A percentile compares a stretch with the other conserved stretches of the same genome.
Conservation (phyloP, 441 rosid genomes). For the Raphanus hybrid region DNA sequence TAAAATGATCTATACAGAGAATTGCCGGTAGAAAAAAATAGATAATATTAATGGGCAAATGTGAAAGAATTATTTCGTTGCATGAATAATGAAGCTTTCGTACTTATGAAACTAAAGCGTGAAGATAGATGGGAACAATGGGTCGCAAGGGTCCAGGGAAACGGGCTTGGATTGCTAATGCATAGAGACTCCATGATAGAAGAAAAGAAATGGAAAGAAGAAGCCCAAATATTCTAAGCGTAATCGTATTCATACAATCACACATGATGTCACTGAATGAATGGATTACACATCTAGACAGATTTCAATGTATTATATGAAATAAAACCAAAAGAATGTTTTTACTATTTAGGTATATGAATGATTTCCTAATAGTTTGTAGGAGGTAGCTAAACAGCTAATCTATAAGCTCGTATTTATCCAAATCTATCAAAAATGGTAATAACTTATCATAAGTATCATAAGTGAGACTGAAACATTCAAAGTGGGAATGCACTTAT, state of each 20-base stretch:
- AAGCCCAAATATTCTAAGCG: conserved; percentile 22
- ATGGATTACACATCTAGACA: not conserved
- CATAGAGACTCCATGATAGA: not conserved
- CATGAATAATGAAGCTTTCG: not conserved
- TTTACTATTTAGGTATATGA: not conserved
- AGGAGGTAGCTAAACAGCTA: conserved; percentile 30
- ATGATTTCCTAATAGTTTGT: not conserved
- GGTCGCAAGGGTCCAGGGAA: not conserved
- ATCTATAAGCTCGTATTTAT: conserved; percentile 15
- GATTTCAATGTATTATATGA: not conserved
- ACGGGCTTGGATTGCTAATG: not conserved
- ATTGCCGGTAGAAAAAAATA: not conserved
- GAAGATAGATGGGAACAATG: not conserved
- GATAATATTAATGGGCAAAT: not conserved
- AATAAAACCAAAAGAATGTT: not conserved
- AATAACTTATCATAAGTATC: conserved; percentile 1
- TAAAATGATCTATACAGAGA: too few relatives aligned
- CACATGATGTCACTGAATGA: conserved; percentile 29
- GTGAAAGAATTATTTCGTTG: not conserved
- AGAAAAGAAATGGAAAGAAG: not conserved
- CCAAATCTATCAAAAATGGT: not conserved
- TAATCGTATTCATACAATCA: conserved; percentile 30
- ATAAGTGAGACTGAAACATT: not conserved
- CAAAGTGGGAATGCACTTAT: conserved; percentile 21
- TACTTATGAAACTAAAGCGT: not conserved